Conservation (phyloP, 2,329 filamentous ascomycete species). For the Pleomassaria siparia region DNA sequence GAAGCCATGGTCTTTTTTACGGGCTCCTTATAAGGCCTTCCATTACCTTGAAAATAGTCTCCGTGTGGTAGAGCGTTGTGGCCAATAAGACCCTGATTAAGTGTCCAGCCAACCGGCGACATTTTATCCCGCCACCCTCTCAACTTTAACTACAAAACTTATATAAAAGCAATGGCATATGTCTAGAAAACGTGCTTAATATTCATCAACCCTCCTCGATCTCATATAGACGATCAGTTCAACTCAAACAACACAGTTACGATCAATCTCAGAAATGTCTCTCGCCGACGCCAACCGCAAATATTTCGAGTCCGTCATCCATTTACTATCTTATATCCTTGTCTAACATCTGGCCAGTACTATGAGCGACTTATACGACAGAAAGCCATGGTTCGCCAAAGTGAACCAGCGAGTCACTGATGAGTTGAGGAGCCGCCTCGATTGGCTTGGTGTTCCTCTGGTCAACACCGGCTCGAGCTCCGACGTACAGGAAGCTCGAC, state of each 20-base stretch:
- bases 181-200: not conserved
- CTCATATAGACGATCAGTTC: not conserved
- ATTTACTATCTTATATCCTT: not conserved
- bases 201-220: not conserved
- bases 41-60: not conserved
- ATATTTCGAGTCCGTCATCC: conserved; percentile 35
- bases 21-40: not conserved
- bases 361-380: conserved; percentile 59
- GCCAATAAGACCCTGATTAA: conserved; percentile 16
- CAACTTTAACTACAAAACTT: not conserved
- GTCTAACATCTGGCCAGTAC: conserved; percentile 44
- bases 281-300: conserved; percentile 39
- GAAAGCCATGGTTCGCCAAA: conserved; percentile 54
- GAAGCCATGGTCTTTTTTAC: not conserved
- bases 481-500: conserved; percentile 44
- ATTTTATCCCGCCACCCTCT: not conserved
- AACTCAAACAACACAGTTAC: not conserved
- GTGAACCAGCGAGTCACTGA: conserved; percentile 57
- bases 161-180: not conserved
- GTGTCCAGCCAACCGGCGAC: conserved; percentile 22
- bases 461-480: conserved; percentile 37
- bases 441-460: conserved; percentile 66
- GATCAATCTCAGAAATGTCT: conserved; percentile 21
- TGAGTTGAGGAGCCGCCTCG: conserved; percentile 55
- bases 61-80: not conserved